Evolutionary conservation across 306 rosid genomes (phyloP).

Genomic region (Cicer cuneatum): DNA sequence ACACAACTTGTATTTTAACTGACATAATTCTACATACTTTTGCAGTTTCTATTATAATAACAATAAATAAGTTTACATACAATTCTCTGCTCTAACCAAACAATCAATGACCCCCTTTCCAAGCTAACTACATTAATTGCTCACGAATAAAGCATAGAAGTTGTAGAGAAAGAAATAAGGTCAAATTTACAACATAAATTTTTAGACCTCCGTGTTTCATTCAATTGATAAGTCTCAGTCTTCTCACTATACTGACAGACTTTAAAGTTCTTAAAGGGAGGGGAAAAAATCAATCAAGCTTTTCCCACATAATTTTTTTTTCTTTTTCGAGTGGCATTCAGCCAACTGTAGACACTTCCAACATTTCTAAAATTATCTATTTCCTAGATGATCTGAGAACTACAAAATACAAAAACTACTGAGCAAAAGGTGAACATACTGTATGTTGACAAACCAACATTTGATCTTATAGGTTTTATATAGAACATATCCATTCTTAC

Average conservation of each 20-base stretch:
- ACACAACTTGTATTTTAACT: constrained; percentile 11
- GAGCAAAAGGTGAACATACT: constrained; percentile 1
- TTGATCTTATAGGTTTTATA: constrained; percentile 14
- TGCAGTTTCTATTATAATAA: not conserved
- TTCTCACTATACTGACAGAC: not conserved
- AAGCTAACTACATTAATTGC: too few species aligned
- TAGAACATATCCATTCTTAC: constrained; percentile 46
- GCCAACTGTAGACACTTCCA: constrained; percentile 16
- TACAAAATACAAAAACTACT: constrained; percentile 21
- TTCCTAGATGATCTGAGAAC: not conserved
- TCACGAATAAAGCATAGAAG: not conserved
- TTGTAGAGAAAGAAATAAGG: constrained; percentile 13
- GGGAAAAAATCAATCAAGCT: constrained; percentile 19
- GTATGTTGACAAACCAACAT: constrained; percentile 1
- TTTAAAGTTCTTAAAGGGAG: not conserved
- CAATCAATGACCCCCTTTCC: not conserved
- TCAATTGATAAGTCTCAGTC: constrained; percentile 5
- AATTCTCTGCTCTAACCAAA: constrained; percentile 3
- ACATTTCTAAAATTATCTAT: not conserved
- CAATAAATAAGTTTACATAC: not conserved
- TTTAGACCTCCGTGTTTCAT: not conserved
- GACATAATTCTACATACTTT: not conserved
- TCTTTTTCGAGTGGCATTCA: constrained; percentile 1
- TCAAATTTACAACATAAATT: constrained; percentile 11
- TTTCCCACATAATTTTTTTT: not conserved